Base-by-base conservation (phyloP, 164 flowering plant species). In the Annona squamosa region DNA sequence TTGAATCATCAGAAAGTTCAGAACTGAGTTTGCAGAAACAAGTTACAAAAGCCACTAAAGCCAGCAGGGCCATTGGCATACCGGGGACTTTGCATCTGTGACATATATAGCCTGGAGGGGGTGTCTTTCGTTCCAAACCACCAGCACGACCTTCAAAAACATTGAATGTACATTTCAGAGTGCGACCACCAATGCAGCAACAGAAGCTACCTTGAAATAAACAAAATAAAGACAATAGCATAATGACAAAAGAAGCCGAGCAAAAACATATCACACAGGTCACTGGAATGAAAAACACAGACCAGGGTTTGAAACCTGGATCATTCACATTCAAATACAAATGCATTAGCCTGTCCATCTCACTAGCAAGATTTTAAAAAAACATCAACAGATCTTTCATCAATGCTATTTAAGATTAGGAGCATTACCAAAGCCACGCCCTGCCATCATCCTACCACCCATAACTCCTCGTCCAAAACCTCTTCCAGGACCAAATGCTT, bases 11-110 rank as follows among this genome's bases (percentile, higher is more conserved):
- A 65, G 10, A 1, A 16, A 3, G 52, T 26, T 5, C 9, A 61
- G 48, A 10, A 7, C n/a, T 19, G 10, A 71, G 44, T 66, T 66
- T 46, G 62, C 45, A 48, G 37, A 44, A 44, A 63, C 9, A 48
- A 12, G 67, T 2, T 2, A 4, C 72, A 48, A 26, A 26, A 26
- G 37, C 37, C 42, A 26, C 37, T 6, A 41, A 41, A 52, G 26
- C 4, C 42, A 52, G 19, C 5, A n/a, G 56, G 48, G 47, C 65
- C 17, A 13, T 26, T 17, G 67, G 76, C 68, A 66, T 86, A 95
- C 99, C 98, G 71, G 99, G 89, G 48, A 88, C 88, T 78, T 96
- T 93, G 81, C 99, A 96, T 79, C 99, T 87, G 74, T 90, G 94
- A 77, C 99, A 96, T 5, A 91, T 76, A 79, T 96, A 96, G 67